These are phyloP conservation scores for Trametes gibbosa DNA, from an alignment of 768 basidiomycete genomes.

Conservation along the genomic window DNA sequence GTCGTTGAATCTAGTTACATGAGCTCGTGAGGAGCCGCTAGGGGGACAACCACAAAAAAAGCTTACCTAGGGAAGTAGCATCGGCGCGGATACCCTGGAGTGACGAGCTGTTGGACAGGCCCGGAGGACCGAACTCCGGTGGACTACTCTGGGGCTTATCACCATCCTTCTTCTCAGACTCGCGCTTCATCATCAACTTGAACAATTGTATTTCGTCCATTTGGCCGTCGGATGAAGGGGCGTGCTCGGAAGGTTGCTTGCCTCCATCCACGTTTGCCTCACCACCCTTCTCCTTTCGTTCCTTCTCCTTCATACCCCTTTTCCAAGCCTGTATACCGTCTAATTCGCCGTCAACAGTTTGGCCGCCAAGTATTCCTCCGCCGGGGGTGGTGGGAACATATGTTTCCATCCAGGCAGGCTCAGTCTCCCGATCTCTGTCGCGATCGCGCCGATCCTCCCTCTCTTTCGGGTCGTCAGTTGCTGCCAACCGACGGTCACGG, in stretches of 20 bases:
- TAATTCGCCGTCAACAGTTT: conserved; percentile 59
- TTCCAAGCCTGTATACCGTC: conserved; percentile 89
- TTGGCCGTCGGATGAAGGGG: conserved; percentile 31
- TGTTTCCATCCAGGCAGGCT: conserved; percentile 92
- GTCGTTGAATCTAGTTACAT: background rate
- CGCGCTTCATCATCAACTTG: conserved; percentile 79
- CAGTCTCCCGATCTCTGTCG: conserved; percentile 69
- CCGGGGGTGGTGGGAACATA: conserved; percentile 63
- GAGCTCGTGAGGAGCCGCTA: background rate
- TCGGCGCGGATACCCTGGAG: background rate
- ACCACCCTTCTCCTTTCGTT: conserved; percentile 49
- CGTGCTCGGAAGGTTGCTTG: conserved; percentile 3
- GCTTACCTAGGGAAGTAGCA: background rate
- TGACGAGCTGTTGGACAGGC: conserved; percentile 8
- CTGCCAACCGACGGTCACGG: conserved; percentile 59
- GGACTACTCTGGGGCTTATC: conserved; percentile 21
- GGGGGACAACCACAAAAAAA: too few relatives aligned
- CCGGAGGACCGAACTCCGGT: conserved; percentile 6
- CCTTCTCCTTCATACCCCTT: conserved; percentile 77
- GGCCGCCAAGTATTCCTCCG: conserved; percentile 63
- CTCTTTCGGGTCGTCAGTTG: conserved; percentile 50
- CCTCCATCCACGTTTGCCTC: conserved; percentile 16
- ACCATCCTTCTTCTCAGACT: conserved; percentile 50
- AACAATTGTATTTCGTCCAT: conserved; percentile 85
- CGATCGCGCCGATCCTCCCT: conserved; percentile 47